A percentile compares a stretch with the other conserved stretches of the same genome.
Conservation (phyloP, 2,329 filamentous ascomycete genomes). For the Diaporthe sp. region DNA sequence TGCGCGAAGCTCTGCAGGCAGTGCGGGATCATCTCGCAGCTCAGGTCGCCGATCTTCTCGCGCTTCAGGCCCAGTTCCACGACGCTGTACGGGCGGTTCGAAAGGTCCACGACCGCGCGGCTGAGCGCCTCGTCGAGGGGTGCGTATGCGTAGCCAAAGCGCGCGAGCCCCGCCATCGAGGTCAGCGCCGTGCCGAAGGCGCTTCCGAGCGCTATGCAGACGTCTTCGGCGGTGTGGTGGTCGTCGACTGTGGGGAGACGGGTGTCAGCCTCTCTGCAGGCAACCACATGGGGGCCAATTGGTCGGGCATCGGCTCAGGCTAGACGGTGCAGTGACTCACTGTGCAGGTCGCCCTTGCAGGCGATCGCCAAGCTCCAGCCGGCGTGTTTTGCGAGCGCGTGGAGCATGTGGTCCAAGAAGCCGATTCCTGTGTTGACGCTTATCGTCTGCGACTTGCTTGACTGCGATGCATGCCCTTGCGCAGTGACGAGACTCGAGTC, state of each 20-base stretch:
- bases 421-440: constrained; percentile 93
- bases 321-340: constrained; percentile 62
- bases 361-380: constrained; percentile 91
- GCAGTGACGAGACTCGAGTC: constrained; percentile 67
- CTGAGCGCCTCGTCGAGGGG: constrained; percentile 96
- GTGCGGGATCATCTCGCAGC: constrained; percentile 97
- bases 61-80: constrained; percentile 87
- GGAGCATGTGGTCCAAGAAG: constrained; percentile 98
- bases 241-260: constrained; percentile 80
- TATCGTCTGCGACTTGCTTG: constrained; percentile 87
- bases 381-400: constrained; percentile 94
- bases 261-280: neutral
- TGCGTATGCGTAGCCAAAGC: constrained; percentile 92
- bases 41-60: constrained; percentile 94
- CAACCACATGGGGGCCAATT: neutral
- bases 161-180: constrained; percentile 80
- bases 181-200: constrained; percentile 88
- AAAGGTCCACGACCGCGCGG: constrained; percentile 93
- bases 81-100: constrained; percentile 89
- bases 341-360: constrained; percentile 92
- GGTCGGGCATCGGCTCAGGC: neutral
- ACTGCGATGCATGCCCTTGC: constrained; percentile 84
- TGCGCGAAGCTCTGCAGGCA: constrained; percentile 95
- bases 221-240: constrained; percentile 98
- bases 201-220: constrained; percentile 89